Evolutionary conservation across 148 eudicot species (phyloP).

Genomic region (Rhododendron kiyosumense): DNA sequence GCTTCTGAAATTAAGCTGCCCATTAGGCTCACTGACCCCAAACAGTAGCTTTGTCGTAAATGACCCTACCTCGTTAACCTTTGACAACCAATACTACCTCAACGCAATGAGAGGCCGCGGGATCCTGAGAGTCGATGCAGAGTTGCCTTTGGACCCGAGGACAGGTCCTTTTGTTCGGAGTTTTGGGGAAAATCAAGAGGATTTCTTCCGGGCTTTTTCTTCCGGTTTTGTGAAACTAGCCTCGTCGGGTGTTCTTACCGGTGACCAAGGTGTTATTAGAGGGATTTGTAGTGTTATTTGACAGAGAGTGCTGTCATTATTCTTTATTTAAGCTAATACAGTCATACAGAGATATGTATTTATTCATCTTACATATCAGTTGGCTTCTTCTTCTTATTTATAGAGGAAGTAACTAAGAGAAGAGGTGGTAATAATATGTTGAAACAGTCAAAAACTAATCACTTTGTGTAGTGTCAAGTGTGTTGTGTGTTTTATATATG

Average conservation of each 20-base stretch:
- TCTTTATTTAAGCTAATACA: not conserved
- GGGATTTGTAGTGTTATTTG: constrained; percentile 25
- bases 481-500: no score
- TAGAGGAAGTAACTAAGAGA: no score
- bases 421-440: no score
- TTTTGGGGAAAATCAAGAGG: constrained; percentile 31
- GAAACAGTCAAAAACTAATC: no score
- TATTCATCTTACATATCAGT: not conserved
- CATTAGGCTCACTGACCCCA: constrained; percentile 12
- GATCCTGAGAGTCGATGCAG: constrained; percentile 36
- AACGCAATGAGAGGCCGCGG: constrained; percentile 32
- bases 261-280: constrained; percentile 43
- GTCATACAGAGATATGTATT: not conserved
- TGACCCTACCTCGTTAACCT: constrained; percentile 35
- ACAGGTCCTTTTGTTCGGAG: constrained; percentile 24
- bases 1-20: constrained; percentile 30
- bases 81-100: constrained; percentile 44
- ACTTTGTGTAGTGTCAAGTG: no score
- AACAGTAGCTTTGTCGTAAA: constrained; percentile 30
- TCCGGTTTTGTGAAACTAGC: constrained; percentile 54
- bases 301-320: not conserved
- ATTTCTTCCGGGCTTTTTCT: constrained; percentile 42
- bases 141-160: constrained; percentile 30
- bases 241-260: constrained; percentile 41
- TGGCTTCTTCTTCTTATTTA: no score